Percentiles rank a stretch among this genome's conserved stretches.
These are phyloP conservation scores for Backusella luteola DNA, from an alignment of 192 early-diverging fungal species.

Conservation along the genomic window DNA sequence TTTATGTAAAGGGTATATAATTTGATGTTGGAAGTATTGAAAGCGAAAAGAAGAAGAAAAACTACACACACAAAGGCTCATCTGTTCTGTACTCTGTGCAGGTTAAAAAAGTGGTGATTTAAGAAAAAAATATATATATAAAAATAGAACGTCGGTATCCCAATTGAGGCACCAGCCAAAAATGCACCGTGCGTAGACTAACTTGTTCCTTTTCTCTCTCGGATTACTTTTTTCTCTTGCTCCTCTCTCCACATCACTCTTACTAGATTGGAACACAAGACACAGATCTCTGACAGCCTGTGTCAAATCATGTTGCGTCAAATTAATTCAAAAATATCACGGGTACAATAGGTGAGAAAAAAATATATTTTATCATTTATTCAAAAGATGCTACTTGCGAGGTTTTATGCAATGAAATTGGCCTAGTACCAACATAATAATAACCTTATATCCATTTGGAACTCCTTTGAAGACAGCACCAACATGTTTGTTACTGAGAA, in stretches of 20 bases:
- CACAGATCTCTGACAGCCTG: not conserved
- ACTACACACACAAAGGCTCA: not conserved
- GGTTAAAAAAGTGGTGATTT: not conserved
- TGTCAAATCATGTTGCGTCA: conserved; percentile 1
- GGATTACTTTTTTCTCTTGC: not conserved
- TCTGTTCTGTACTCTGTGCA: conserved; percentile 7
- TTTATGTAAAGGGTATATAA: not conserved
- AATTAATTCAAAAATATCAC: not conserved
- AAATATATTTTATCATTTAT: not conserved
- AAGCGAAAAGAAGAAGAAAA: not conserved
- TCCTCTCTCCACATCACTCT: not conserved
- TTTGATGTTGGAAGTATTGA: not conserved
- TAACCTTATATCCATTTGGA: not conserved
- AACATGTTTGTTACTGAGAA: conserved; percentile 2
- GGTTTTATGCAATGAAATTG: conserved; percentile 2
- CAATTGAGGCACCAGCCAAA: conserved; percentile 1
- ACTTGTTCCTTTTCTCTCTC: not conserved
- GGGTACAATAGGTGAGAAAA: conserved; percentile 3
- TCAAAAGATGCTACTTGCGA: not conserved
- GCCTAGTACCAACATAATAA: not conserved
- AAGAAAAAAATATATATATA: conserved; percentile 6
- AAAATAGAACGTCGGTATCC: conserved; percentile 6
- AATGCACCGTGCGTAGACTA: conserved; percentile 2
- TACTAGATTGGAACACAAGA: not conserved
- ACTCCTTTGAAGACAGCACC: not conserved